Percentiles rank a stretch among this genome's conserved stretches.
phyloP scores from a whole-genome alignment of 2,329 filamentous ascomycete species.

The Xylaria hypoxylon region DNA sequence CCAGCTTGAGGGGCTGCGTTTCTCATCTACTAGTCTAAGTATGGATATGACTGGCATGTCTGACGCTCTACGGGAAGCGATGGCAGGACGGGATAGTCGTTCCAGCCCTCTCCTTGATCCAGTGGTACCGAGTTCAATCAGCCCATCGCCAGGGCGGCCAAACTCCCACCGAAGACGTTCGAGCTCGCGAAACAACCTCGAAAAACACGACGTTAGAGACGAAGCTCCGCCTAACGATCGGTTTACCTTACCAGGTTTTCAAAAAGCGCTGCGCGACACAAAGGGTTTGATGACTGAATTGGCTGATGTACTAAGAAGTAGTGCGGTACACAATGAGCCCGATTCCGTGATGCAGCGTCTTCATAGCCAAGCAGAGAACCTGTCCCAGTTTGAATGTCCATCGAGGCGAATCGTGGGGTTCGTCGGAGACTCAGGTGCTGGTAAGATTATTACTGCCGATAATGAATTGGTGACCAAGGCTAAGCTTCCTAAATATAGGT shows the following conservation, averaged over 20 bases:
- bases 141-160: constrained; percentile 11
- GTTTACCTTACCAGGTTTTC: constrained; percentile 54
- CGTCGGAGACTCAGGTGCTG: constrained; percentile 61
- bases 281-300: constrained; percentile 51
- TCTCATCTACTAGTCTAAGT: neutral
- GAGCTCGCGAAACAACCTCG: constrained; percentile 16
- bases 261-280: constrained; percentile 51
- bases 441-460: constrained; percentile 45
- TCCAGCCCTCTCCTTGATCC: constrained; percentile 1
- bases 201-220: constrained; percentile 40
- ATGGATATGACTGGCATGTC: constrained; percentile 22
- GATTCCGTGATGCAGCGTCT: constrained; percentile 56
- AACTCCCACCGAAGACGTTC: constrained; percentile 25
- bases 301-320: constrained; percentile 51
- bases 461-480: neutral
- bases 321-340: constrained; percentile 51
- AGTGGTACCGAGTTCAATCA: neutral
- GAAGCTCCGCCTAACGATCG: constrained; percentile 52
- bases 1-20: constrained; percentile 10
- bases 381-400: constrained; percentile 55
- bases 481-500: constrained; percentile 45
- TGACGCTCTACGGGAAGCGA: constrained; percentile 13
- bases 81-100: constrained; percentile 1
- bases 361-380: constrained; percentile 47
- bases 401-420: constrained; percentile 58